phyloP scores from a whole-genome alignment of 2,329 filamentous ascomycete genomes.

The Ophiostoma ips region DNA sequence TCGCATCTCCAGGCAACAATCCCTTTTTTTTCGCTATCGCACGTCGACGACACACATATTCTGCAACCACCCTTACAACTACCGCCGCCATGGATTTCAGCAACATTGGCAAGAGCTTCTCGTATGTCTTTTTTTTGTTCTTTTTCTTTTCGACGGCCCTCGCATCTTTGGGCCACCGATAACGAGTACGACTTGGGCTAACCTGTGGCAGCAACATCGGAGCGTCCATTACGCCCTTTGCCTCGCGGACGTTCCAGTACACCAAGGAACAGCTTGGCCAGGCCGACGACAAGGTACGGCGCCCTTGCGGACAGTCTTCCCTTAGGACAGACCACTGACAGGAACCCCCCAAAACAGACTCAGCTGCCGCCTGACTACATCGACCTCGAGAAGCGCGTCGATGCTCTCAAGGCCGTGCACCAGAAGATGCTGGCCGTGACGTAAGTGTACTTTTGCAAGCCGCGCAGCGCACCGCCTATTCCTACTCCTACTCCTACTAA shows the following conservation, averaged over 20 bases:
- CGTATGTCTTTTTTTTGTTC: constrained; percentile 26
- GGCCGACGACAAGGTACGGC: constrained; percentile 72
- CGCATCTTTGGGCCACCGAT: too few relatives aligned
- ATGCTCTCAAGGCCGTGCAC: constrained; percentile 92
- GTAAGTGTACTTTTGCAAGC: constrained; percentile 37
- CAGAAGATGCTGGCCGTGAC: constrained; percentile 95
- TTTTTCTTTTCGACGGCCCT: not conserved
- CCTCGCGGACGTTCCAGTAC: constrained; percentile 88
- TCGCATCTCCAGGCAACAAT: not conserved
- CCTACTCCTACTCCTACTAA: too few relatives aligned
- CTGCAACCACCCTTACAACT: not conserved
- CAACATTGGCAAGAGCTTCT: constrained; percentile 41
- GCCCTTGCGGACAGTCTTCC: too few relatives aligned
- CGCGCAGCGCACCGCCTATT: too few relatives aligned
- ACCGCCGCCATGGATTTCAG: constrained; percentile 41
- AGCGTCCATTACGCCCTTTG: constrained; percentile 80
- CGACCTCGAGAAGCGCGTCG: constrained; percentile 95
- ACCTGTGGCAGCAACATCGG: constrained; percentile 39
- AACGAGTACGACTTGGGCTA: too few relatives aligned
- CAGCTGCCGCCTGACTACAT: constrained; percentile 95
- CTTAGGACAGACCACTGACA: too few relatives aligned
- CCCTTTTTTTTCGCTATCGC: not conserved
- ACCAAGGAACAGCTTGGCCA: constrained; percentile 96
- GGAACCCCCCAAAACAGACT: constrained; percentile 58
- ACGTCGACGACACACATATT: not conserved